Percentiles rank a stretch among this genome's conserved stretches.
These are phyloP conservation scores for Fusarium pseudoanthophilum DNA, from an alignment of 2,329 filamentous ascomycete genomes.

Conservation along the genomic window DNA sequence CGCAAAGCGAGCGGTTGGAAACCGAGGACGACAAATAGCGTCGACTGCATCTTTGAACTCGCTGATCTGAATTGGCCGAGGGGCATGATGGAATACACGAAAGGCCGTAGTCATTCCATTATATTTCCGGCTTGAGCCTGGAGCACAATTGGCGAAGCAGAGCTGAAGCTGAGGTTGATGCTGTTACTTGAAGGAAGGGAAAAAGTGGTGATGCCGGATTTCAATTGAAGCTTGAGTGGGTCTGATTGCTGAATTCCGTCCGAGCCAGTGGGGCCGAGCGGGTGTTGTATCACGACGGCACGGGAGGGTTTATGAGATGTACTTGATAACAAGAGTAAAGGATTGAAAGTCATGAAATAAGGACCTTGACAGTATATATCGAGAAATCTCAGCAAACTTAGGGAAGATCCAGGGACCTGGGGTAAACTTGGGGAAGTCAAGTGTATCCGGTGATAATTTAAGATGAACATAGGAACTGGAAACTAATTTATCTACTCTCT, in stretches of 20 bases:
- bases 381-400: neutral
- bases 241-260: slow-evolving; percentile 13
- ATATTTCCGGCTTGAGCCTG: slow-evolving; percentile 26
- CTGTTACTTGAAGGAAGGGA: neutral
- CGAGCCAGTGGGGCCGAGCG: slow-evolving; percentile 15
- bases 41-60: slow-evolving; percentile 61
- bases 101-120: slow-evolving; percentile 52
- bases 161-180: neutral
- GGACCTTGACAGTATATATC: neutral
- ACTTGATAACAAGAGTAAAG: neutral
- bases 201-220: slow-evolving; percentile 28
- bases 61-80: slow-evolving; percentile 51
- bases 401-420: neutral
- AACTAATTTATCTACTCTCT: neutral
- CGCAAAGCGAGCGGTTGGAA: slow-evolving; percentile 53
- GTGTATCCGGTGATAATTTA: neutral
- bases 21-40: slow-evolving; percentile 62
- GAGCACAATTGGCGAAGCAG: slow-evolving; percentile 24
- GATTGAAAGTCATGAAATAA: accelerated
- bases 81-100: slow-evolving; percentile 51
- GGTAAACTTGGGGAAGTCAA: neutral
- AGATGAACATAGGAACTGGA: neutral
- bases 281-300: neutral
- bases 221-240: slow-evolving; percentile 30
- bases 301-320: neutral